Evolutionary conservation across 257 asterid species (phyloP), one percentile per base, ranked within the genome.

Genomic region (Nicotiana knightiana): DNA sequence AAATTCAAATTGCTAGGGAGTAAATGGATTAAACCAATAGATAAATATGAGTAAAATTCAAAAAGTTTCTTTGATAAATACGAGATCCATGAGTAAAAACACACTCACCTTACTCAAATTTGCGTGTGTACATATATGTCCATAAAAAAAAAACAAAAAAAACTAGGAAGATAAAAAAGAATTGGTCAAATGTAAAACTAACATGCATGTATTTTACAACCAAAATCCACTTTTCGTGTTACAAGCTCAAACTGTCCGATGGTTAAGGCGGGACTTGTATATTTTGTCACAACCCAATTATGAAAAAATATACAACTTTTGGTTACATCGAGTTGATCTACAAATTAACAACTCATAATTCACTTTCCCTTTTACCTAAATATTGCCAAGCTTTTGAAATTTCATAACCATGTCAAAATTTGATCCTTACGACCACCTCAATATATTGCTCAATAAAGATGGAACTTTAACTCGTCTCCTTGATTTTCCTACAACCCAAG

Each of bases 341-440:
- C 26, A 57, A 57, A 39, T 39, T 43, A 43, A 58, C 32, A 21
- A 21, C 66, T 61, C 66, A 30, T 5, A 65, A 32, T 21, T 46
- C 33, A 71, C 13, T 8, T 28, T 33, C 37, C 3, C 12, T 28
- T 8, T 33, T 8, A 35, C 13, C 26, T 67, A 67, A 67, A 58
- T 58, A 58, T 61, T 61, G 15, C 33, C 66, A 61, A 21, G 16
- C 3, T 6, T 33, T 66, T 66, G 13, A 32, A 11, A 6, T 35
- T 4, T 18, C 13, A 11, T 26, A 53, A 84, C 11, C 65, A 87
- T 93, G 93, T 91, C 97, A 7, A 91, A 88, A 85, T 93, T 91
- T 85, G 97, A 96, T 82, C 95, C 99, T 3, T 96, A 89, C 66
- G 94, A 91, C 32, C 98, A 93, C 80, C 84, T 89, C 9, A 88